Evolutionary conservation across 2,329 filamentous ascomycete genomes (phyloP).

Genomic region (Escovopsis sp.): DNA sequence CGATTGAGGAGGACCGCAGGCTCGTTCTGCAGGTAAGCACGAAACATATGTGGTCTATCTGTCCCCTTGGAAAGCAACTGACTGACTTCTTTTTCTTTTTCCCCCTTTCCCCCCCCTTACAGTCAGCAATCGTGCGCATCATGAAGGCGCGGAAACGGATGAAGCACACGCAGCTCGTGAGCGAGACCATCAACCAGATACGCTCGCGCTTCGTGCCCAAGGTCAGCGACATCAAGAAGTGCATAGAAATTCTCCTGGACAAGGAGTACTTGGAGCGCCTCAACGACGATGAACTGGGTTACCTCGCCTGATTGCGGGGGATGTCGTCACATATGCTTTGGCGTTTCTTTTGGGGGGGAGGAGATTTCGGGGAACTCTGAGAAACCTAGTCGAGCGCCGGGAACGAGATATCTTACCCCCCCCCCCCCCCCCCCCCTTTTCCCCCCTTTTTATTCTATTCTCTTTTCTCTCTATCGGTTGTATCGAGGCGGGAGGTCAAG

Average conservation of each 20-base stretch:
- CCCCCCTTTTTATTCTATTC: background rate
- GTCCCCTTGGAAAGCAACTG: too few species aligned
- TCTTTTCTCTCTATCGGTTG: too few species aligned
- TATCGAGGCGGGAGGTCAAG: background rate
- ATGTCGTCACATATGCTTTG: background rate
- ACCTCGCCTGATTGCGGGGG: slow-evolving; percentile 54
- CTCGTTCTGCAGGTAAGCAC: slow-evolving; percentile 77
- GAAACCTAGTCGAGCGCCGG: slow-evolving; percentile 3
- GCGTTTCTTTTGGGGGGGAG: background rate
- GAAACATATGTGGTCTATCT: background rate
- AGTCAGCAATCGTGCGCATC: slow-evolving; percentile 98
- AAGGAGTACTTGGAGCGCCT: slow-evolving; percentile 97
- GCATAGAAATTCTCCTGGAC: slow-evolving; percentile 94
- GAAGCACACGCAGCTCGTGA: slow-evolving; percentile 90
- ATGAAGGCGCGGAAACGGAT: slow-evolving; percentile 99
- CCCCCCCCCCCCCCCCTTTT: too few species aligned
- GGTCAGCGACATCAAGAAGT: slow-evolving; percentile 95
- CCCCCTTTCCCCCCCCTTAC: too few species aligned
- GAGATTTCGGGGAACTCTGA: slow-evolving; percentile 2
- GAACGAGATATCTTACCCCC: too few species aligned
- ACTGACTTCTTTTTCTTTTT: too few species aligned
- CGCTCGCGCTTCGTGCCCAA: slow-evolving; percentile 85
- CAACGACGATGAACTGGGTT: slow-evolving; percentile 87
- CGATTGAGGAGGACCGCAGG: slow-evolving; percentile 95
- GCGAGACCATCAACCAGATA: slow-evolving; percentile 93